Evolutionary conservation across 169 alveolate genomes (phyloP), one percentile per base, ranked within the genome.

Genomic region (Plasmodium blacklocki): DNA sequence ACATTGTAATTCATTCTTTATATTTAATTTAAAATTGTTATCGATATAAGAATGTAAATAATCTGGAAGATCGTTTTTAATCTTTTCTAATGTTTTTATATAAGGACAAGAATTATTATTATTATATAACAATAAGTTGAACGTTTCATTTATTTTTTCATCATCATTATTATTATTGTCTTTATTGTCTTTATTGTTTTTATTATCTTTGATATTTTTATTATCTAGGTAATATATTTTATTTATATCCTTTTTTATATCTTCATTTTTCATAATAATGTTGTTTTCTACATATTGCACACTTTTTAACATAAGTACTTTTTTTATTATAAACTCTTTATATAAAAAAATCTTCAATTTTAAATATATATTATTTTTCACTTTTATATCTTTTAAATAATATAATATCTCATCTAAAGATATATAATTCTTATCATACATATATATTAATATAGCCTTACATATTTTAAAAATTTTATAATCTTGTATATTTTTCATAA

Each of bases 321-420:
- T 8, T 19, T 56, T 49, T 71, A 26, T 21, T 32, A 83, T 15
- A 43, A 19, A 83, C 11, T 56, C n/a, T 66, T 83, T 73, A 59
- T 68, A 83, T 3, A 83, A 52, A 50, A 83, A 83, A 5, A 56
- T n/a, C 39, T 71, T 52, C 15, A 83, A 23, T 50, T 68, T 72
- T 21, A 83, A 83, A 49, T 83, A 62, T 18, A 54, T 58, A n/a
- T 14, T 11, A 14, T 39, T 56, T 26, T 68, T 67, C 45, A 21
- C 18, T 32, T 83, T 83, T 5, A 54, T 54, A 29, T 21, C 43
- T 14, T 54, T 26, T 50, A 83, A 70, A 32, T 74, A 60, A 54
- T 52, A 39, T 8, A 29, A 19, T 54, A 52, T 26, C 0, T 45
- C 49, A 58, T 66, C 59, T 56, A 47, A 12, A 18, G 14, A 7